These are phyloP conservation scores for Trichoderma gracile DNA, from an alignment of 2,329 filamentous ascomycete genomes.

Conservation along the genomic window DNA sequence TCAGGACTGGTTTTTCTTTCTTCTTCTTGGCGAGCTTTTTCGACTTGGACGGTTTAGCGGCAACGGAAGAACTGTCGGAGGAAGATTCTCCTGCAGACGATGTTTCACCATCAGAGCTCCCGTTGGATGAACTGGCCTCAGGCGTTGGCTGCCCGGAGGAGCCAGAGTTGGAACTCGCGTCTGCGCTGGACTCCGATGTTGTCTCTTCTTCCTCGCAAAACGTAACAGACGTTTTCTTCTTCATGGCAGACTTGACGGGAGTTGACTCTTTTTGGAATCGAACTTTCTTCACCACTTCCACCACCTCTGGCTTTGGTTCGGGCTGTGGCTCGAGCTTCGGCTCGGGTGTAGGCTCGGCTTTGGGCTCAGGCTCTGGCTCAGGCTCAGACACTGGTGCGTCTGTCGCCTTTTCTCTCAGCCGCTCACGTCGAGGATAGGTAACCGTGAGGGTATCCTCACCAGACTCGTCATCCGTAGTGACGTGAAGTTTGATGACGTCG, in stretches of 20 bases:
- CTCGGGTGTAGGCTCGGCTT: slow-evolving; percentile 24
- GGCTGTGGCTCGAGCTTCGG: background rate
- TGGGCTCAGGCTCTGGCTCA: slow-evolving; percentile 18
- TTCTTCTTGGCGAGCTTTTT: slow-evolving; percentile 30
- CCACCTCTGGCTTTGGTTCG: slow-evolving; percentile 17
- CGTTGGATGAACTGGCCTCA: slow-evolving; percentile 14
- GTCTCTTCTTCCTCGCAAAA: slow-evolving; percentile 31
- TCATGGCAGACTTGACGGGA: slow-evolving; percentile 43
- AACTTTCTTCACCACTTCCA: slow-evolving; percentile 43
- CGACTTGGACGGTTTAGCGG: slow-evolving; percentile 27
- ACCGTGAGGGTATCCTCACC: slow-evolving; percentile 51
- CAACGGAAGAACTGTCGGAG: slow-evolving; percentile 31
- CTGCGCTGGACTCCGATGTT: slow-evolving; percentile 3
- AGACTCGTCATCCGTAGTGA: slow-evolving; percentile 55
- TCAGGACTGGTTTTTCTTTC: slow-evolving; percentile 26
- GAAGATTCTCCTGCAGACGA: slow-evolving; percentile 29
- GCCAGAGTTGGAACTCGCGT: slow-evolving; percentile 23
- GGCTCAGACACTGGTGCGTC: background rate
- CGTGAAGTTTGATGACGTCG: slow-evolving; percentile 43
- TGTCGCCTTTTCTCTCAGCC: slow-evolving; percentile 27
- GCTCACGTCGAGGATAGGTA: slow-evolving; percentile 48
- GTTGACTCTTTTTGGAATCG: slow-evolving; percentile 43
- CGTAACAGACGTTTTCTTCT: slow-evolving; percentile 39
- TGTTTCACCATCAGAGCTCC: slow-evolving; percentile 2
- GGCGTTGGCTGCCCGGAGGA: slow-evolving; percentile 29